Percentiles rank a stretch among this genome's conserved stretches.
Conservation (phyloP, 257 asterid genomes). For the Mentha longifolia region DNA sequence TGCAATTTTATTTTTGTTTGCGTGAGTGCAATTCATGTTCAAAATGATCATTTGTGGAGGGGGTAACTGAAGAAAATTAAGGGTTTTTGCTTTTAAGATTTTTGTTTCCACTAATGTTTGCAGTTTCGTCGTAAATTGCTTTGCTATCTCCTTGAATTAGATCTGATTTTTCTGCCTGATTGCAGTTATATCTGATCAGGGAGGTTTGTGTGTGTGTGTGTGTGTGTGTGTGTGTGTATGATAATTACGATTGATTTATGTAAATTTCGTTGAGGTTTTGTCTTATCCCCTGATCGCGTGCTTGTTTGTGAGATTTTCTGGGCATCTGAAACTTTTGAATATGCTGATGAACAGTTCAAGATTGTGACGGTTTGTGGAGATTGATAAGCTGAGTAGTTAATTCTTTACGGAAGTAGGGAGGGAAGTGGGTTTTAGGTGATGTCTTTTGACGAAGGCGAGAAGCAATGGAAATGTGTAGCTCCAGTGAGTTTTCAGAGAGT, state of each 20-base stretch:
- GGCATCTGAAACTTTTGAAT: slow-evolving; percentile 10
- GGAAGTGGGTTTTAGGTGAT: slow-evolving; percentile 51
- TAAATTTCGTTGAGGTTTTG: neutral
- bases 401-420: slow-evolving; percentile 3
- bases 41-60: slow-evolving; percentile 14
- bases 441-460: slow-evolving; percentile 77
- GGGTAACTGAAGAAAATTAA: neutral
- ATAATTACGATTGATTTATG: slow-evolving; percentile 3
- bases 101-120: slow-evolving; percentile 1
- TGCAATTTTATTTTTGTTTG: neutral
- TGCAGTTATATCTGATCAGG: slow-evolving; percentile 37
- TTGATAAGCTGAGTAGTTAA: slow-evolving; percentile 34
- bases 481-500: slow-evolving; percentile 75
- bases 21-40: slow-evolving; percentile 24
- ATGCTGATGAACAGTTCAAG: slow-evolving; percentile 24
- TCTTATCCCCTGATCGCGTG: slow-evolving; percentile 1
- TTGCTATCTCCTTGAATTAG: slow-evolving; percentile 1
- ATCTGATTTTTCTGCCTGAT: slow-evolving; percentile 28
- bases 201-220: slow-evolving; percentile 8
- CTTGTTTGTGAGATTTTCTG: slow-evolving; percentile 2
- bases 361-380: slow-evolving; percentile 31
- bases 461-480: slow-evolving; percentile 93
- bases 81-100: neutral
- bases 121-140: neutral
- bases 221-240: neutral